phyloP scores from a whole-genome alignment of 768 basidiomycete genomes.

The Hysterangium stoloniferum region DNA sequence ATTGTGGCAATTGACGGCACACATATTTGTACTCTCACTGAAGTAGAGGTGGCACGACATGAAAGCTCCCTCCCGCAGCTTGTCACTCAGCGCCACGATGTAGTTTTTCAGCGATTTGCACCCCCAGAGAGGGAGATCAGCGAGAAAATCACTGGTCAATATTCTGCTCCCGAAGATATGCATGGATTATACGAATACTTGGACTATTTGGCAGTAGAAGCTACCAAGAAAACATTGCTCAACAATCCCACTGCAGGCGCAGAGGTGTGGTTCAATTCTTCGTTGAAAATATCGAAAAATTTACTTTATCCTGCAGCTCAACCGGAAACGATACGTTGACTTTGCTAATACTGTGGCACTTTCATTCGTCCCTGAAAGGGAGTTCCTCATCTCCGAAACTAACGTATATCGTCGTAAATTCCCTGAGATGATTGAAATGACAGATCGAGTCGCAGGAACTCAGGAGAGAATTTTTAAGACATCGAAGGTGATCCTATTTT shows the following conservation, averaged over 20 bases:
- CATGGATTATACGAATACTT: neutral
- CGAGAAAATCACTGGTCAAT: neutral
- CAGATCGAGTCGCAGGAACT: neutral
- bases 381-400: neutral
- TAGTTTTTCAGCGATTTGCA: slow-evolving; percentile 20
- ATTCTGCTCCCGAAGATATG: neutral
- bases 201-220: neutral
- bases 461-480: slow-evolving; percentile 3
- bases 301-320: neutral
- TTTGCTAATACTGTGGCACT: neutral
- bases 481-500: slow-evolving; percentile 6
- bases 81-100: slow-evolving; percentile 25
- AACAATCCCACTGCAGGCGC: neutral
- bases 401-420: neutral
- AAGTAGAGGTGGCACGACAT: slow-evolving; percentile 27
- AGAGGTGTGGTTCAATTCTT: neutral
- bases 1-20: slow-evolving; percentile 22
- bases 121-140: neutral
- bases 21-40: slow-evolving; percentile 20
- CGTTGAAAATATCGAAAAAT: neutral
- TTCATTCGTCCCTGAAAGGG: neutral
- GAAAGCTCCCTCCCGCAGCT: slow-evolving; percentile 21
- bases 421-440: slow-evolving; percentile 8
- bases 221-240: neutral
- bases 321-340: slow-evolving; percentile 3